Evolutionary conservation across 1,284 basidiomycete species (phyloP), one percentile per base, ranked within the genome.

Genomic region (Flammula alnicola): DNA sequence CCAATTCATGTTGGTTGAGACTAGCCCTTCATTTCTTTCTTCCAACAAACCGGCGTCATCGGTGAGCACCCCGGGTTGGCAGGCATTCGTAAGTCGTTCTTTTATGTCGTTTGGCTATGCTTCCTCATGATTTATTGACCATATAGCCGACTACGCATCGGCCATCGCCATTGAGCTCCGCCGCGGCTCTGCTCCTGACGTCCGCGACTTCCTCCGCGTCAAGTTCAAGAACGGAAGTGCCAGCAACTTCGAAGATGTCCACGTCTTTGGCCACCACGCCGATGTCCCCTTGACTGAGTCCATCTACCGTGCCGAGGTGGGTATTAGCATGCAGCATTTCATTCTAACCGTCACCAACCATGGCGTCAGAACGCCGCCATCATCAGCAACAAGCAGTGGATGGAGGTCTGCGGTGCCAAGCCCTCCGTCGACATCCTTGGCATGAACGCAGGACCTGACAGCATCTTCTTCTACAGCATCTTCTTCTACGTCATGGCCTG

Each of bases 21-120:
- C 86, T 16, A 94, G 69, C 88, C 92, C 12, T 91, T 94, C 80
- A 85, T 94, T 61, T 91, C 90, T 11, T 77, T 94, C 65, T 87
- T 93, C 81, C 82, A 87, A 67, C 81, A 91, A 71, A 84, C 88
- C 12, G 84, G 85, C 47, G 69, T 84, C 51, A 59, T 70, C 54
- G 72, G 80, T 54, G 69, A 77, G 19, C 70, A 83, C 65, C 84
- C 86, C 1, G 77, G 84, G 46, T 67, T 86, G 51, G 68, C 72
- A 35, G 83, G 77, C 32, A 82, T 92, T 55, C 86, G 87, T 86
- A 61, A 61, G 81, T 79, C 38, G 26, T 14, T 12, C 4, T 17
- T 42, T 9, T 30, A 14, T 31, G n/a, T n/a, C n/a, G 27, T 23
- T 41, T 3, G 6, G 10, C n/a, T 12, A 8, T 11, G n/a, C 12